phyloP scores from a whole-genome alignment of 1,139 yeast species.

The Candida pseudoviswanathii region DNA sequence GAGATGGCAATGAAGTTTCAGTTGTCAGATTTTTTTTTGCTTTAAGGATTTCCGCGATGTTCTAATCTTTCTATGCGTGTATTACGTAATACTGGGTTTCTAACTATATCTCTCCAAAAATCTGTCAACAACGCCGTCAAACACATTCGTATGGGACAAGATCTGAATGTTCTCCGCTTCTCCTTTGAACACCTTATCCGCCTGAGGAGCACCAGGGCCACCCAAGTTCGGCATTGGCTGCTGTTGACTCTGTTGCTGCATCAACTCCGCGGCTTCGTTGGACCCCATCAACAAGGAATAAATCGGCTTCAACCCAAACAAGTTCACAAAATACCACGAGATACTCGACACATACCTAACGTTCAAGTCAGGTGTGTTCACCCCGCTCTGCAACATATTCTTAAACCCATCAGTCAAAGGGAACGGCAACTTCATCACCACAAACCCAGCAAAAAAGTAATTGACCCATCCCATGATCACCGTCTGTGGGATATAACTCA shows the following conservation, averaged over 20 bases:
- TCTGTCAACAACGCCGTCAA: constrained; percentile 68
- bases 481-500: constrained; percentile 89
- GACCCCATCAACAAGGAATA: constrained; percentile 68
- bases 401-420: constrained; percentile 89
- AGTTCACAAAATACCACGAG: constrained; percentile 95
- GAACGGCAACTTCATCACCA: constrained; percentile 60
- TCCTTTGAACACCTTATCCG: constrained; percentile 60
- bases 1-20: not conserved
- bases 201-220: constrained; percentile 61
- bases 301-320: constrained; percentile 82
- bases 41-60: constrained; percentile 3
- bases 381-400: constrained; percentile 88
- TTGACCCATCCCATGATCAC: constrained; percentile 96
- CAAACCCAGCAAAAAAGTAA: constrained; percentile 89
- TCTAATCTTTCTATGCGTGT: not conserved
- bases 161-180: constrained; percentile 82
- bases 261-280: constrained; percentile 49
- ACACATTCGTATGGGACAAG: constrained; percentile 52
- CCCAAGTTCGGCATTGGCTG: constrained; percentile 46
- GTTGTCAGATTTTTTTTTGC: not conserved
- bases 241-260: constrained; percentile 48
- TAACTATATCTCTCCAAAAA: constrained; percentile 36
- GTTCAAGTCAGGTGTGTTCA: constrained; percentile 80
- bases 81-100: not conserved
- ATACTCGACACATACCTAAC: constrained; percentile 94